These are phyloP conservation scores for Eruca vesicaria DNA, from an alignment of 441 rosid genomes.

Conservation along the genomic window DNA sequence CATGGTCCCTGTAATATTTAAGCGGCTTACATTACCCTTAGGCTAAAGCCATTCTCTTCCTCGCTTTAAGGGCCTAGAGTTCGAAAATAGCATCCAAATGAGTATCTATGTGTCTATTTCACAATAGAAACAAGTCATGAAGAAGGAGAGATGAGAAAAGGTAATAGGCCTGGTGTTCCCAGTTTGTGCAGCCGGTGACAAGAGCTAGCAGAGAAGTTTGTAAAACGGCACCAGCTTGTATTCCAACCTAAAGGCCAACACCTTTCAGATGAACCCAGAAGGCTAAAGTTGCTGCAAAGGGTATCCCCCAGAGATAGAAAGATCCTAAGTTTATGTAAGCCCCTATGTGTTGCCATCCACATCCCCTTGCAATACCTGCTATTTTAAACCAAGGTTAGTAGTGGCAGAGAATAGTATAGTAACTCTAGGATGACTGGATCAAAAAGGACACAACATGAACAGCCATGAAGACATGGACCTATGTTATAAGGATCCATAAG, in stretches of 20 bases:
- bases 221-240: not conserved
- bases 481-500: not conserved
- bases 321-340: conserved; percentile 57
- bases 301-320: too few relatives aligned
- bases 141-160: not conserved
- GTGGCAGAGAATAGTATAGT: not conserved
- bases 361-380: conserved; percentile 57
- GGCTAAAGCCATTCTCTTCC: conserved; percentile 30
- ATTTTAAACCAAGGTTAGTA: not conserved
- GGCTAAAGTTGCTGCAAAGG: conserved; percentile 45
- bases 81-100: not conserved
- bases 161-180: not conserved
- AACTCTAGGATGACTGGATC: not conserved
- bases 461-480: not conserved
- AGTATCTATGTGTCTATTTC: not conserved
- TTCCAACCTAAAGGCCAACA: too few relatives aligned
- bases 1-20: not conserved
- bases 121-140: not conserved
- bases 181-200: not conserved
- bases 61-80: conserved; percentile 20
- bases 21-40: not conserved
- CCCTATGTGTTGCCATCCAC: conserved; percentile 67
- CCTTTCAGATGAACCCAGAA: conserved; percentile 47
- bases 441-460: not conserved
- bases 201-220: not conserved